phyloP scores from a whole-genome alignment of 2,329 filamentous ascomycete genomes.

The Thelonectria blattea region DNA sequence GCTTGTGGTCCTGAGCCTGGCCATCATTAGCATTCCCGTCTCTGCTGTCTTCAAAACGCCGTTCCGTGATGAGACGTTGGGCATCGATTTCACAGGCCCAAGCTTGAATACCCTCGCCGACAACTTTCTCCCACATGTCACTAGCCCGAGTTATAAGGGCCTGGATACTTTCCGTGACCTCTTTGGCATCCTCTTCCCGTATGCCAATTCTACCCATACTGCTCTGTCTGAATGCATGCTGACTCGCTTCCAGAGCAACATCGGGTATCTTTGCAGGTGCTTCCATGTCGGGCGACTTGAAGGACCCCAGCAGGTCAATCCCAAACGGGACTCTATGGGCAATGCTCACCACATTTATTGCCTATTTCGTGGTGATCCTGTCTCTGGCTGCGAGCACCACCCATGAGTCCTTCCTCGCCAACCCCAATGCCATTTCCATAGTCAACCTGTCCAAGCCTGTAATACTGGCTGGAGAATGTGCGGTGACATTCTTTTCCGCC shows the following conservation, averaged over 20 bases:
- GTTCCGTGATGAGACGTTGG: constrained; percentile 66
- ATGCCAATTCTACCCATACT: constrained; percentile 19
- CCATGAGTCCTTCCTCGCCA: constrained; percentile 72
- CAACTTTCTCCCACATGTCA: constrained; percentile 76
- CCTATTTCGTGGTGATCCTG: constrained; percentile 78
- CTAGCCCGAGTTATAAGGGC: constrained; percentile 65
- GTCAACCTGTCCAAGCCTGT: constrained; percentile 77
- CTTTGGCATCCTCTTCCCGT: constrained; percentile 85
- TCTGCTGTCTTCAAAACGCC: constrained; percentile 74
- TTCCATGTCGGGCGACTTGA: constrained; percentile 88
- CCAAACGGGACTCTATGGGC: constrained; percentile 84
- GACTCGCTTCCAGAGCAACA: constrained; percentile 47
- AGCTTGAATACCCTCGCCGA: constrained; percentile 70
- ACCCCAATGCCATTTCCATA: constrained; percentile 81
- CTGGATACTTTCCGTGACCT: constrained; percentile 78
- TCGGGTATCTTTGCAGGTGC: constrained; percentile 72
- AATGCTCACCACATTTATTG: constrained; percentile 74
- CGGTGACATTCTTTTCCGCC: constrained; percentile 83
- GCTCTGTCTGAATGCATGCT: constrained; percentile 21
- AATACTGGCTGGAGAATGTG: constrained; percentile 81
- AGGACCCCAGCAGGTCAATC: constrained; percentile 82
- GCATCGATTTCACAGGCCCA: constrained; percentile 80
- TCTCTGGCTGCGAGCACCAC: constrained; percentile 80
- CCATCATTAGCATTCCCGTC: constrained; percentile 81
- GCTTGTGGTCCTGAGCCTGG: constrained; percentile 71